Percentiles rank a stretch among this genome's conserved stretches.
These are phyloP conservation scores for Bullera alba DNA, from an alignment of 768 basidiomycete species.

Conservation along the genomic window DNA sequence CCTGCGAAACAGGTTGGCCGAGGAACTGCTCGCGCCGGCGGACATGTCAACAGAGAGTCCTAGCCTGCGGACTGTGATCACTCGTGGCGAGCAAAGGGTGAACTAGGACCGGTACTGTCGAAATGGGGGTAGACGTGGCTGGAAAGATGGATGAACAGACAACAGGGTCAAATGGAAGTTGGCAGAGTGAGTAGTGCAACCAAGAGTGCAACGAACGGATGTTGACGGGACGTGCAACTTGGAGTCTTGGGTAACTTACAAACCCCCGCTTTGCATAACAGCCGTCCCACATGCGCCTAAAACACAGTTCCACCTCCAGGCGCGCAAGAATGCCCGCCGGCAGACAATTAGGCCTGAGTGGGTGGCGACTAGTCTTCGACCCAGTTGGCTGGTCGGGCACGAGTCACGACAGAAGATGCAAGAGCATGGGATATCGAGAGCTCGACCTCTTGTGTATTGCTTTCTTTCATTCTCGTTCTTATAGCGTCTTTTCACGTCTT, in stretches of 20 bases:
- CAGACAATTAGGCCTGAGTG: too few relatives aligned
- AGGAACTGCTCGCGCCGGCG: constrained; percentile 8
- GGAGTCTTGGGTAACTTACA: too few relatives aligned
- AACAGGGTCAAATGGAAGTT: not conserved
- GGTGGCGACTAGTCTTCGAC: too few relatives aligned
- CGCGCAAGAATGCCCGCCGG: too few relatives aligned
- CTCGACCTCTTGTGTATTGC: too few relatives aligned
- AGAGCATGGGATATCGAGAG: not conserved
- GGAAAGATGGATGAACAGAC: not conserved
- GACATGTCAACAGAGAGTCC: not conserved
- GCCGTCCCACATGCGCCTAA: too few relatives aligned
- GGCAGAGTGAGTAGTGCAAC: not conserved
- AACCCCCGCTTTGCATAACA: too few relatives aligned
- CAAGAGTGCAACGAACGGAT: too few relatives aligned
- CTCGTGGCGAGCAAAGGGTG: not conserved
- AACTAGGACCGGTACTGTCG: not conserved
- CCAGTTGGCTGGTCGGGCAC: too few relatives aligned
- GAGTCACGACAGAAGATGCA: not conserved
- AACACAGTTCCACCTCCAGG: too few relatives aligned
- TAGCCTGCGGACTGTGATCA: not conserved
- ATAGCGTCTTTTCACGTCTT: not conserved
- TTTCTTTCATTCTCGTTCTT: not conserved
- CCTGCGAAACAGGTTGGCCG: constrained; percentile 63
- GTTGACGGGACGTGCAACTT: too few relatives aligned
- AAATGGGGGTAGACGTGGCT: not conserved